Base-by-base conservation (phyloP, 495 filamentous ascomycete species). In the Tuber calosporum region DNA sequence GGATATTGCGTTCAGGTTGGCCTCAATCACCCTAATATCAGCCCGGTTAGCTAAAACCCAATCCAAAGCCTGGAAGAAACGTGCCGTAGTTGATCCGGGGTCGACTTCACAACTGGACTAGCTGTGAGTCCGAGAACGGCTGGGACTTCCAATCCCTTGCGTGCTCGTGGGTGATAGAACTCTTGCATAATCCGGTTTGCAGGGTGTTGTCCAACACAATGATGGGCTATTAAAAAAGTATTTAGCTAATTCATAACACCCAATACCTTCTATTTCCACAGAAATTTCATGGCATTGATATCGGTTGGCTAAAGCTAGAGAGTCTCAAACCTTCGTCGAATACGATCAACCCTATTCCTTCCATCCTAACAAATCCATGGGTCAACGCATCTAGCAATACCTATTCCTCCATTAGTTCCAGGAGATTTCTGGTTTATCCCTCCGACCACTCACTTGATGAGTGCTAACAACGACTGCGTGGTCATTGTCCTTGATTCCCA, bases 101-200 rank as follows among this genome's bases (percentile, higher is more conserved):
- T 84, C 73, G 86, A 84, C 81, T 85, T 86, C 72, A 91, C 87
- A 15, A 94, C 85, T 0, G 94, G 94, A 77, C 92, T 96, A 0
- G 94, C 94, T 30, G 92, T 93, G 3, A 98, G 86, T 7, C 94
- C 94, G 13, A 97, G 83, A 70, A 97, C 93, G 19, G 84, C 83
- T 0, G 95, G 94, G 13, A 92, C 84, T 22, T 81, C 73, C 2
- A 84, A 80, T 1, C 77, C 77, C 22, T 80, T 74, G 37, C 81
- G 81, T 1, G 82, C 75, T 3, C 82, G 81, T 4, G 85, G 85
- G 73, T 89, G 88, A 77, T 97, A 97, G 76, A 90, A 90, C 69
- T 89, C 84, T 36, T 83, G 83, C 92, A 99, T 95, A 42, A 99
- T 91, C 69, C 85, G 87, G 73, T 91, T 90, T 15, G 89, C 89